phyloP scores from a whole-genome alignment of 768 basidiomycete genomes.

The Leucocoprinus leucothites region DNA sequence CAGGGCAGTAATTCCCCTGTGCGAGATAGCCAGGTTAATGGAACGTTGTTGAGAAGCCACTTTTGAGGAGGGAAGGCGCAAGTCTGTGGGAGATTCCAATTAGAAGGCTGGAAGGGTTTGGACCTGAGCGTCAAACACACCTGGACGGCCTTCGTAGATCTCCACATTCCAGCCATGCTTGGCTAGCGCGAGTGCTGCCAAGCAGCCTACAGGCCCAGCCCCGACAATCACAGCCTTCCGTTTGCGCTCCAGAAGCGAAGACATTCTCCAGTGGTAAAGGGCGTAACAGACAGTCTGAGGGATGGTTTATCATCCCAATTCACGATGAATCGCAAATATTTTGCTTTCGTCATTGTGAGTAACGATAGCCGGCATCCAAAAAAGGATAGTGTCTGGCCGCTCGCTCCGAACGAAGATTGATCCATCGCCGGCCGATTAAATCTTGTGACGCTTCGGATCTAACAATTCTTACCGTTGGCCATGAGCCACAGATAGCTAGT shows the following conservation, averaged over 20 bases:
- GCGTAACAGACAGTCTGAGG: slow-evolving; percentile 6
- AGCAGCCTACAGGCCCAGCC: slow-evolving; percentile 93
- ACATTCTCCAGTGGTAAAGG: slow-evolving; percentile 14
- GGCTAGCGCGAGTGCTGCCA: slow-evolving; percentile 82
- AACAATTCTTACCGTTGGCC: neutral
- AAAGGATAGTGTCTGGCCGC: slow-evolving; percentile 2
- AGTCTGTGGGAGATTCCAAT: slow-evolving; percentile 43
- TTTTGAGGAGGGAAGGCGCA: slow-evolving; percentile 70
- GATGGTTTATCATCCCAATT: slow-evolving; percentile 1
- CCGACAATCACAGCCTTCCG: slow-evolving; percentile 71
- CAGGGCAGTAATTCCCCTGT: slow-evolving; percentile 88
- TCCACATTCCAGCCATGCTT: slow-evolving; percentile 84
- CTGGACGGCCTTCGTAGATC: slow-evolving; percentile 77
- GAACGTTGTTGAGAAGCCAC: slow-evolving; percentile 72
- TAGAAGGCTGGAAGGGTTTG: slow-evolving; percentile 1
- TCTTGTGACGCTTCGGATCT: slow-evolving; percentile 11
- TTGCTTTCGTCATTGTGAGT: slow-evolving; percentile 3
- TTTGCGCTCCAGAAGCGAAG: slow-evolving; percentile 5
- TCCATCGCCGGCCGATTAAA: slow-evolving; percentile 11
- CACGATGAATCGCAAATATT: slow-evolving; percentile 3
- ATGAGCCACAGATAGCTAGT: neutral
- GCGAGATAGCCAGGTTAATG: slow-evolving; percentile 95
- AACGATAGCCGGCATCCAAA: slow-evolving; percentile 6
- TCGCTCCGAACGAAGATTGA: slow-evolving; percentile 2
- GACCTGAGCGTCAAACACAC: slow-evolving; percentile 34